Evolutionary conservation across 2,329 filamentous ascomycete genomes (phyloP).

Genomic region (Phialocephala subalpina): DNA sequence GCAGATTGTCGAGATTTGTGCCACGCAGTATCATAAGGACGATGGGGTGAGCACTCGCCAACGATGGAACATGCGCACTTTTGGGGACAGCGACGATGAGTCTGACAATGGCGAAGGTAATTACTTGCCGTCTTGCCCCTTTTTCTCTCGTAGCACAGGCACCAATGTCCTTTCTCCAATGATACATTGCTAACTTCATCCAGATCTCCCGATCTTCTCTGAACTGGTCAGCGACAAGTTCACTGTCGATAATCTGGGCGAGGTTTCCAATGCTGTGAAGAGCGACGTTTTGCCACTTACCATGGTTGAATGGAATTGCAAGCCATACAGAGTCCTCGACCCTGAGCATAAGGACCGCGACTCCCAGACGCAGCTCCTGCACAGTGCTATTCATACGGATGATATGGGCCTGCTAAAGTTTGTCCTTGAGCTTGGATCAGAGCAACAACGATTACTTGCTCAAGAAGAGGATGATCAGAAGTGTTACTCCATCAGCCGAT

Average conservation of each 20-base stretch:
- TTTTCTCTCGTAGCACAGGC: no score
- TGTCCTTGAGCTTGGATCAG: conserved; percentile 36
- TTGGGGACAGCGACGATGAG: conserved; percentile 31
- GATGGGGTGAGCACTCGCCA: conserved; percentile 40
- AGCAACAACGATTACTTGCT: conserved; percentile 36
- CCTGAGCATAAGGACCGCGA: conserved; percentile 12
- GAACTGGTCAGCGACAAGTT: conserved; percentile 71
- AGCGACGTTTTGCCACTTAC: conserved; percentile 63
- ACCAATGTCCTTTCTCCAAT: no score
- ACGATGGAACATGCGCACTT: conserved; percentile 51
- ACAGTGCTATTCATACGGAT: conserved; percentile 35
- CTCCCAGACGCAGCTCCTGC: conserved; percentile 22
- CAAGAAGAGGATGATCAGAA: conserved; percentile 37
- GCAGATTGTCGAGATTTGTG: conserved; percentile 73
- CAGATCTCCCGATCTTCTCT: conserved; percentile 54
- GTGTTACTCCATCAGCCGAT: conserved; percentile 40
- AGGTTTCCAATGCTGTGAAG: conserved; percentile 73
- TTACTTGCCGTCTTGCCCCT: not conserved
- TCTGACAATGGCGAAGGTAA: conserved; percentile 35
- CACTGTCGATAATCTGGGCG: conserved; percentile 79
- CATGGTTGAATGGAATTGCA: conserved; percentile 55
- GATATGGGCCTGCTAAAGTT: conserved; percentile 41
- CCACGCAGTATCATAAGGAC: conserved; percentile 70
- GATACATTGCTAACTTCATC: not conserved
- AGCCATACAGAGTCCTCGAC: conserved; percentile 43